Base-by-base conservation (phyloP, 345 rosid genomes). In the Brassica napus region DNA sequence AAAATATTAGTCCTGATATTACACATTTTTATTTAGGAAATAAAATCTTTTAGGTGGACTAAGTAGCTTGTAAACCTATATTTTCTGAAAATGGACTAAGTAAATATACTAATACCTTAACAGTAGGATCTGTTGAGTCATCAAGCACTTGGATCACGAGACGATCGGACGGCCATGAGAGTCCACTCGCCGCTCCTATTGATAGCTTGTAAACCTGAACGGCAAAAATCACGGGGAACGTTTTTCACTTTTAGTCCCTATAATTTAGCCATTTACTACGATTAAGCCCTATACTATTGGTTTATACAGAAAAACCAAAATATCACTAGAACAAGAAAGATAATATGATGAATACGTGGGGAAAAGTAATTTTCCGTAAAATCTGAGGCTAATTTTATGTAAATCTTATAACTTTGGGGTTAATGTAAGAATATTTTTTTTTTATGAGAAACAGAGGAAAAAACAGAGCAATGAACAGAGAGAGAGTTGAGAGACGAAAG, bases 91-190 rank as follows among this genome's bases (percentile, higher is more conserved):
- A 69, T 69, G 34, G 65, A 74, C 78, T 35, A 28, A 79, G 82
- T 73, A 59, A 72, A 58, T 10, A 44, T 18, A 79, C 1, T 8
- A 32, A 62, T 61, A 95, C 99, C 98, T 96, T 96, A 86, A 96
- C 86, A 52, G 84, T 89, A 62, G 95, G 94, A 86, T 96, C 98
- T 24, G 99, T 96, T 28, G 99, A 96, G 85, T 96, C 99, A 77
- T 96, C 99, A 1, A 96, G 94, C 28, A 96, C 99, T 89, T 96
- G 99, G 87, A 96, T 96, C 88, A 93, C 97, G 69, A 96, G 92
- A 71, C 97, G 94, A 86, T 96, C 99, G 12, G 99, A 84, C 81
- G 99, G 99, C 99, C 99, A 96, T 23, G 98, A 89, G 18, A 96
- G 98, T 49, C 91, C 92, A 42, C 88, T 84, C 10, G 99, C 98